These are phyloP conservation scores for Fusarium sublunatum DNA, from an alignment of 2,329 filamentous ascomycete species.

Conservation along the genomic window DNA sequence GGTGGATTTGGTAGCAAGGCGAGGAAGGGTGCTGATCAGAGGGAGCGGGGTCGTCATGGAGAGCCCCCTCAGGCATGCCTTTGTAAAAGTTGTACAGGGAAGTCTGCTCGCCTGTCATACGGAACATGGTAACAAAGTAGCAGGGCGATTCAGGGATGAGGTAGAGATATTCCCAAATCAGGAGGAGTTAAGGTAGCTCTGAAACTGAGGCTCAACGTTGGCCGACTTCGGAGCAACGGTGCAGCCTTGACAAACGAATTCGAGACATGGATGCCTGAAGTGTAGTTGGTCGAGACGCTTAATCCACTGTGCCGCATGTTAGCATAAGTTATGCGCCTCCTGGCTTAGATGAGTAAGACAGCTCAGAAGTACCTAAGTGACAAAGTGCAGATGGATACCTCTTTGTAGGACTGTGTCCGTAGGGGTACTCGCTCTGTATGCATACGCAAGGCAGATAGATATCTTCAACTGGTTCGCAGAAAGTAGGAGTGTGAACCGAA, in stretches of 20 bases:
- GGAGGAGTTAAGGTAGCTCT: not conserved
- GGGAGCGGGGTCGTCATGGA: conserved; percentile 1
- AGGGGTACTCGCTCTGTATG: not conserved
- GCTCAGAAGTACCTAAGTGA: not conserved
- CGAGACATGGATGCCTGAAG: not conserved
- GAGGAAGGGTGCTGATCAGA: not conserved
- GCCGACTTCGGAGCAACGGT: not conserved
- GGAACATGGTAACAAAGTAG: not conserved
- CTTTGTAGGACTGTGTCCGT: conserved; percentile 7
- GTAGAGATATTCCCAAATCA: not conserved
- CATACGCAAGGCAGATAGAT: not conserved
- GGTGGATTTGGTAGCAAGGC: not conserved
- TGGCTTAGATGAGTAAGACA: too few relatives aligned
- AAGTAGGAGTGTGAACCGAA: not conserved
- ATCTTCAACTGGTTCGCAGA: not conserved
- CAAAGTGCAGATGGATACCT: not conserved
- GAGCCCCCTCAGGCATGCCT: not conserved
- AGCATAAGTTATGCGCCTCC: not conserved
- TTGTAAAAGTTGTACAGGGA: not conserved
- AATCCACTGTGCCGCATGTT: not conserved
- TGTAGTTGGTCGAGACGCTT: not conserved
- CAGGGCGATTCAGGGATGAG: not conserved
- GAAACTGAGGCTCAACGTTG: conserved; percentile 15
- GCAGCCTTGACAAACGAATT: not conserved
- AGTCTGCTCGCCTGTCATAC: not conserved